Evolutionary conservation across 345 rosid species (phyloP).

Genomic region (Bruguiera parviflora): DNA sequence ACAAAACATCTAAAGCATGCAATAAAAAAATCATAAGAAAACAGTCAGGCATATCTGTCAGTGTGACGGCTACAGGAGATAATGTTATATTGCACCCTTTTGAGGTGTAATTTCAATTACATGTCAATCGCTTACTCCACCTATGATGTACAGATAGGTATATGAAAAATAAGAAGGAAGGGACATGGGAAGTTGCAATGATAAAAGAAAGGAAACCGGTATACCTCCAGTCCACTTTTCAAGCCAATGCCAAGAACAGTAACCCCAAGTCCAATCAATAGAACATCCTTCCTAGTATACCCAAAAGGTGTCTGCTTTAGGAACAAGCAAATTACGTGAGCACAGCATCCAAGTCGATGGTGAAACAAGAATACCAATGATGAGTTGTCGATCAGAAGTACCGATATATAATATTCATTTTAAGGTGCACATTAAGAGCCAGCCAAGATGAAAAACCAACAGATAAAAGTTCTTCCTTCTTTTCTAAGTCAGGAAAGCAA

Average conservation of each 20-base stretch:
- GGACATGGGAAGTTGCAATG: neutral
- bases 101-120: neutral
- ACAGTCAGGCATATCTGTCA: neutral
- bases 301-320: constrained; percentile 69
- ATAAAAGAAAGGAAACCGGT: neutral
- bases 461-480: neutral
- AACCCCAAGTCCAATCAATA: constrained; percentile 83
- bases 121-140: neutral
- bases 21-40: neutral
- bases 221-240: constrained; percentile 94
- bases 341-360: neutral
- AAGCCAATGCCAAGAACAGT: constrained; percentile 68
- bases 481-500: neutral
- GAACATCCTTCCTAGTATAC: constrained; percentile 83
- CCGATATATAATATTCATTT: neutral
- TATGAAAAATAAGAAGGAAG: neutral
- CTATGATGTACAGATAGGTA: neutral
- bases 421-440: neutral
- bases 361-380: neutral
- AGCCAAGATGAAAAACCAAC: neutral
- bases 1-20: neutral
- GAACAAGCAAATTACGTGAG: constrained; percentile 11
- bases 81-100: neutral
- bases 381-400: neutral
- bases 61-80: neutral